phyloP scores from a whole-genome alignment of 192 early-diverging fungal genomes.

The Umbelopsis sp. region DNA sequence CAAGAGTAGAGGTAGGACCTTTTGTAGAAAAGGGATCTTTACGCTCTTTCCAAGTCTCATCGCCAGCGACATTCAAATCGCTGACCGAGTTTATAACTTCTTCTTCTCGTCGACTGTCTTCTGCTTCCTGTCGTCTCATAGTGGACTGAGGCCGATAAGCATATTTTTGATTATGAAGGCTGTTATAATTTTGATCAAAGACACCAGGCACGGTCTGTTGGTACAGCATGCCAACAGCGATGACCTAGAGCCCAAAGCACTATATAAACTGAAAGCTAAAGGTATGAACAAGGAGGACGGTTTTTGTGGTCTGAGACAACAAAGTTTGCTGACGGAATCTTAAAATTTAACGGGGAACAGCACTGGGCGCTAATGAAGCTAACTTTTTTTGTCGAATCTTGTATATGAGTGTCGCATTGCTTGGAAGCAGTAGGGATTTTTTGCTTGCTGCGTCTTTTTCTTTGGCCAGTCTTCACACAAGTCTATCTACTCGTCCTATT shows the following conservation, averaged over 20 bases:
- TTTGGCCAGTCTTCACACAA: no score
- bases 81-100: constrained; percentile 11
- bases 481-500: no score
- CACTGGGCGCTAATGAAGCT: constrained; percentile 3
- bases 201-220: constrained; percentile 17
- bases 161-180: neutral
- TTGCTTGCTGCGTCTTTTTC: no score
- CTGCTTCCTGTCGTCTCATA: constrained; percentile 7
- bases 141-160: constrained; percentile 1
- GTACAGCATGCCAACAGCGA: constrained; percentile 22
- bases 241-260: neutral
- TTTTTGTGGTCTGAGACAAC: constrained; percentile 12
- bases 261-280: neutral
- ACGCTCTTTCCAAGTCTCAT: constrained; percentile 25
- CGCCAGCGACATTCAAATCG: constrained; percentile 10
- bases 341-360: constrained; percentile 3
- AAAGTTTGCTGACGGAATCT: constrained; percentile 5
- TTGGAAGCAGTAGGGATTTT: no score
- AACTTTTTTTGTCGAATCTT: neutral
- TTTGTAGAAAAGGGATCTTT: constrained; percentile 27
- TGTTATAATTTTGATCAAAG: constrained; percentile 13
- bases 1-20: constrained; percentile 23
- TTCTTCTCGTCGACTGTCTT: neutral
- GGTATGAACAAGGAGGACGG: neutral
- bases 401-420: no score